Evolutionary conservation across 768 basidiomycete species (phyloP).

Genomic region (Leccinum uliginosum): DNA sequence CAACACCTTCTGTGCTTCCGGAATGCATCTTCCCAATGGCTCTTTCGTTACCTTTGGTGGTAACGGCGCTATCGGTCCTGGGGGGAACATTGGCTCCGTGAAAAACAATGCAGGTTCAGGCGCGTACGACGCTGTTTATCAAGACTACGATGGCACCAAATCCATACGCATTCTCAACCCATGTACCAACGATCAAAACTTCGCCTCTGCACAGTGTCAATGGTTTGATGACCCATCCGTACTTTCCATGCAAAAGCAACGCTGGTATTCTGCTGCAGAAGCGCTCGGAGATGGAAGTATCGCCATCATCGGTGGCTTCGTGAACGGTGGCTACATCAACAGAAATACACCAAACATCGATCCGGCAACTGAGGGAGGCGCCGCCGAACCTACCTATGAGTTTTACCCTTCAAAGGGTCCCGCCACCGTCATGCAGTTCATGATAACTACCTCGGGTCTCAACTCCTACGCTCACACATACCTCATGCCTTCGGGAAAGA

Average conservation of each 20-base stretch:
- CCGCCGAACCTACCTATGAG: constrained; percentile 78
- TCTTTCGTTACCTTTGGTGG: constrained; percentile 75
- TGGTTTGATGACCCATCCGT: constrained; percentile 68
- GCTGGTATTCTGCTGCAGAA: constrained; percentile 81
- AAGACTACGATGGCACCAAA: constrained; percentile 76
- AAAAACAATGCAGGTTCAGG: constrained; percentile 43
- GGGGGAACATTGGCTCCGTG: constrained; percentile 55
- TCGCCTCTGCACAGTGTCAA: constrained; percentile 48
- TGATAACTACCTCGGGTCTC: constrained; percentile 67
- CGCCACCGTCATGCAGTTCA: constrained; percentile 58
- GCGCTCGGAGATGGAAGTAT: constrained; percentile 72
- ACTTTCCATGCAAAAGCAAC: constrained; percentile 60
- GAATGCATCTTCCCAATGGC: constrained; percentile 78
- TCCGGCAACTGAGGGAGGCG: constrained; percentile 58
- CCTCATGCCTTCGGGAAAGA: constrained; percentile 70
- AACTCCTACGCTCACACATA: constrained; percentile 75
- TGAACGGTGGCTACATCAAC: constrained; percentile 76
- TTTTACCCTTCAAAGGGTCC: constrained; percentile 66
- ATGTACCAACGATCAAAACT: constrained; percentile 50
- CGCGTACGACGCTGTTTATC: constrained; percentile 60
- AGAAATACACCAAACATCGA: constrained; percentile 67
- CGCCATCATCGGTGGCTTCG: constrained; percentile 77
- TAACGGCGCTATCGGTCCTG: constrained; percentile 67
- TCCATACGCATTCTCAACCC: constrained; percentile 81
- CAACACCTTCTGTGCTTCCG: constrained; percentile 79